These are phyloP conservation scores for Zalerion maritima DNA, from an alignment of 495 filamentous ascomycete species.

Conservation along the genomic window DNA sequence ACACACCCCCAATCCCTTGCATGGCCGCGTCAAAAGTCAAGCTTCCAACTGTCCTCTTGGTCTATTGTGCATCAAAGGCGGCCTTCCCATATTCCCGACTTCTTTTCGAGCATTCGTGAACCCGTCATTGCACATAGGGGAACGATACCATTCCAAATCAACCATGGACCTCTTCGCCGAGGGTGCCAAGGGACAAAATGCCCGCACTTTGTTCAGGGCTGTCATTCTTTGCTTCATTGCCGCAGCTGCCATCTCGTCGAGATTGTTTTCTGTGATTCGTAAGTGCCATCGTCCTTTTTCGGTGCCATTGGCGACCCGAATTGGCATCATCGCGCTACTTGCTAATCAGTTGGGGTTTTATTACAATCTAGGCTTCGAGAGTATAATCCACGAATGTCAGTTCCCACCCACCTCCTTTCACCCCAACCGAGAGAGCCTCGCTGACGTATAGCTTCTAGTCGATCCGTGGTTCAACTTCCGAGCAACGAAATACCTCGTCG, in stretches of 20 bases:
- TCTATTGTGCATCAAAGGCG: no score
- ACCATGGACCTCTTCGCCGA: constrained; percentile 23
- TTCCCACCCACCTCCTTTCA: constrained; percentile 12
- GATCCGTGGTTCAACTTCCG: constrained; percentile 99
- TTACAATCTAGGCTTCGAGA: constrained; percentile 70
- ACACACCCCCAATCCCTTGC: no score
- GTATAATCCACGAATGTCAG: constrained; percentile 98
- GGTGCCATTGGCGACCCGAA: background rate
- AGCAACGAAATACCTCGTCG: constrained; percentile 91
- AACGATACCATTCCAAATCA: no score
- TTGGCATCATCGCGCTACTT: constrained; percentile 1
- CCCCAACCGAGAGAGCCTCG: constrained; percentile 8
- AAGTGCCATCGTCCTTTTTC: constrained; percentile 25
- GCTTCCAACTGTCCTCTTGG: no score
- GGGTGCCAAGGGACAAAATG: constrained; percentile 42
- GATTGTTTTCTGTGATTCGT: constrained; percentile 96
- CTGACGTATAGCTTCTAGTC: constrained; percentile 40
- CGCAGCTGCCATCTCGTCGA: constrained; percentile 80
- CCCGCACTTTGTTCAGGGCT: constrained; percentile 73
- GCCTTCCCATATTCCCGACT: no score
- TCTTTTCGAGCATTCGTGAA: no score
- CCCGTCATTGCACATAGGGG: no score
- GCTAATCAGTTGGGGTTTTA: constrained; percentile 8
- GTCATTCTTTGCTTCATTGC: constrained; percentile 90
- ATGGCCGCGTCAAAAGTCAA: no score